Conservation (phyloP, 2,329 filamentous ascomycete species). For the Aspergillus ruber region DNA sequence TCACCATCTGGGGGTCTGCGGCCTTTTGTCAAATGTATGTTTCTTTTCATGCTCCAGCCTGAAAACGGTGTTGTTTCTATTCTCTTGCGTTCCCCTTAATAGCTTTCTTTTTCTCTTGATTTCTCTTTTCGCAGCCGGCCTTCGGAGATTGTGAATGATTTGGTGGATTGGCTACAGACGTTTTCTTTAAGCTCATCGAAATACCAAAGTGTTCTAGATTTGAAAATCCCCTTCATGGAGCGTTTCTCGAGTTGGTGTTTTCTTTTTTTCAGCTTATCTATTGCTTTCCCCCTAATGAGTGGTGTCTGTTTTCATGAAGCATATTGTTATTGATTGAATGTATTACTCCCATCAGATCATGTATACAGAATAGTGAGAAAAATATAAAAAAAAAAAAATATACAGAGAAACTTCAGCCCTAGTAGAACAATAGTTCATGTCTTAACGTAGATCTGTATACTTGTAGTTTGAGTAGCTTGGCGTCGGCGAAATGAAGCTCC, state of each 20-base stretch:
- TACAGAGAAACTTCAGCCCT: neutral
- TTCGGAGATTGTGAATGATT: slow-evolving; percentile 27
- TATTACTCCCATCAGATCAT: slow-evolving; percentile 20
- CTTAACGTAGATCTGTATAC: neutral
- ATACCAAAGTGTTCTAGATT: slow-evolving; percentile 17
- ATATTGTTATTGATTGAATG: slow-evolving; percentile 17
- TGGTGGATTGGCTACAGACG: slow-evolving; percentile 17
- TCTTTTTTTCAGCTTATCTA: slow-evolving; percentile 4
- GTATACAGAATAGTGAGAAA: slow-evolving; percentile 24
- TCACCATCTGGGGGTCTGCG: slow-evolving; percentile 24
- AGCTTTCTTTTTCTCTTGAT: slow-evolving; percentile 5
- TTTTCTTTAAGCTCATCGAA: slow-evolving; percentile 13
- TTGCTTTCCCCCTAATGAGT: neutral
- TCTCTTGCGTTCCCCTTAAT: slow-evolving; percentile 9
- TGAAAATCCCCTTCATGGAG: slow-evolving; percentile 4
- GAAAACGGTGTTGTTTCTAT: slow-evolving; percentile 12
- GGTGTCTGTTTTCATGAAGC: slow-evolving; percentile 22
- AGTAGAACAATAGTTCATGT: no score
- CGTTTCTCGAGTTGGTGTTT: slow-evolving; percentile 2
- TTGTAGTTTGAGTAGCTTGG: neutral
- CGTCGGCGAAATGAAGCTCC: slow-evolving; percentile 32
- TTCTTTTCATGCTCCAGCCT: slow-evolving; percentile 19
- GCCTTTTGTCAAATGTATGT: slow-evolving; percentile 28
- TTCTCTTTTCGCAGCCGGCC: slow-evolving; percentile 10
- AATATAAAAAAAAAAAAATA: neutral